Evolutionary conservation across 2,329 filamentous ascomycete genomes (phyloP).

Genomic region (Alternaria conjuncta): DNA sequence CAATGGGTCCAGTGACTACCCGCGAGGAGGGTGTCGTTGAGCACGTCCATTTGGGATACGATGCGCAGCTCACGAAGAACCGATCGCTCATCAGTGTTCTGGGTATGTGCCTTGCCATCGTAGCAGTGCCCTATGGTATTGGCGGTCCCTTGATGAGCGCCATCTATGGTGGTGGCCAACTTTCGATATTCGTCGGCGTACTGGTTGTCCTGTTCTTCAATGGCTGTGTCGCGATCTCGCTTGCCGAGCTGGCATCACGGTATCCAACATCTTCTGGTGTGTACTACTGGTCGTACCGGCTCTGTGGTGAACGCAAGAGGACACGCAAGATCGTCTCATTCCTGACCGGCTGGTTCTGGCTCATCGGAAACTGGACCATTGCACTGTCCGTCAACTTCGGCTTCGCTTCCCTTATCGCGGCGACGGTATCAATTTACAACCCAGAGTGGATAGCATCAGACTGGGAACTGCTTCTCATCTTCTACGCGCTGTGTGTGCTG

Average conservation of each 20-base stretch:
- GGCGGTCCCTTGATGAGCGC: not conserved
- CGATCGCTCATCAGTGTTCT: not conserved
- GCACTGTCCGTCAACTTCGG: conserved; percentile 16
- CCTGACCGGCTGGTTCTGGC: conserved; percentile 14
- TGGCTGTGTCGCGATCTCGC: conserved; percentile 11
- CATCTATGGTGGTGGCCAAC: not conserved
- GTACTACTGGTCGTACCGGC: conserved; percentile 15
- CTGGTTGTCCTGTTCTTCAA: not conserved
- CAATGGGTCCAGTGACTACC: conserved; percentile 42
- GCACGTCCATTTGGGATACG: conserved; percentile 4
- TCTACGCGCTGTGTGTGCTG: not conserved
- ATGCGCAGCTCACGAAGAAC: not conserved
- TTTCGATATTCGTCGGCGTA: not conserved
- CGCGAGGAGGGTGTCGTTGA: not conserved
- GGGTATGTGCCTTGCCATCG: not conserved
- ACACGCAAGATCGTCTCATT: conserved; percentile 11
- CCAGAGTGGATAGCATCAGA: not conserved
- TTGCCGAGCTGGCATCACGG: conserved; percentile 13
- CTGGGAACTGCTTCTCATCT: not conserved
- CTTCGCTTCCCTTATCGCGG: not conserved
- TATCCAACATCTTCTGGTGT: conserved; percentile 15
- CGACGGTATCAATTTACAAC: not conserved
- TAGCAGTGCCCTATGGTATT: not conserved
- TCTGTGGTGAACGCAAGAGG: conserved; percentile 1
- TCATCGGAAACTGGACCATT: conserved; percentile 18